Evolutionary conservation across 164 flowering plant genomes (phyloP), one percentile per base, ranked within the genome.

Genomic region (Piper longum): DNA sequence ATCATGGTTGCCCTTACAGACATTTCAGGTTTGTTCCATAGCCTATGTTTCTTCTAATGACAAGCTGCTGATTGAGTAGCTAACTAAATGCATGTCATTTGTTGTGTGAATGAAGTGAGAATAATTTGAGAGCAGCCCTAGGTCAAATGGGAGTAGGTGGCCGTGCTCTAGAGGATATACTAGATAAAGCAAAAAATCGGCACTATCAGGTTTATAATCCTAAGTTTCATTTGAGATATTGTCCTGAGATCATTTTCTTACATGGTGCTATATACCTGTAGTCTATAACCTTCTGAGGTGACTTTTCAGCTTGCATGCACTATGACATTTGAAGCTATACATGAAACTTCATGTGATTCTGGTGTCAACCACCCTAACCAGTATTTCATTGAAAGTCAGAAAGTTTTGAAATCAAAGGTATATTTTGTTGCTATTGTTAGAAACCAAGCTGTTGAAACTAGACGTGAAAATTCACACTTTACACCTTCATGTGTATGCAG

Each of bases 291-390:
- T 45, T n/a, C 13, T 43, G 48, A 60, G 56, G 54, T 26, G 36
- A 14, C 40, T 42, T 45, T 63, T 71, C 84, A 93, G 99, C 72
- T 90, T 77, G 99, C 99, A 18, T 93, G 99, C 79, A 90, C 99
- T 43, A 75, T 88, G 73, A 82, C 95, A 17, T 93, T 93, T 77
- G 99, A 93, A 78, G 88, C 93, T 59, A 68, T 93, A 57, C 91
- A 90, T 75, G 78, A 75, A 44, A 52, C 82, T 36, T 71, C 95
- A 48, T 82, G 88, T 80, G 97, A 93, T 77, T 72, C 86, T 65
- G 99, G 99, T 41, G 85, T 93, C 63, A 88, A 90, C 72, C 99
- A 93, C 80, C 99, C 99, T 62, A 93, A 88, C 68, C 97, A 90
- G 63, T 93, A 87, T 73, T 93, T 88, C 80, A 81, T 39, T 65